Percentiles rank a stretch among this genome's conserved stretches.
Evolutionary conservation across 768 basidiomycete species (phyloP).

Genomic region (Boletus sp.): DNA sequence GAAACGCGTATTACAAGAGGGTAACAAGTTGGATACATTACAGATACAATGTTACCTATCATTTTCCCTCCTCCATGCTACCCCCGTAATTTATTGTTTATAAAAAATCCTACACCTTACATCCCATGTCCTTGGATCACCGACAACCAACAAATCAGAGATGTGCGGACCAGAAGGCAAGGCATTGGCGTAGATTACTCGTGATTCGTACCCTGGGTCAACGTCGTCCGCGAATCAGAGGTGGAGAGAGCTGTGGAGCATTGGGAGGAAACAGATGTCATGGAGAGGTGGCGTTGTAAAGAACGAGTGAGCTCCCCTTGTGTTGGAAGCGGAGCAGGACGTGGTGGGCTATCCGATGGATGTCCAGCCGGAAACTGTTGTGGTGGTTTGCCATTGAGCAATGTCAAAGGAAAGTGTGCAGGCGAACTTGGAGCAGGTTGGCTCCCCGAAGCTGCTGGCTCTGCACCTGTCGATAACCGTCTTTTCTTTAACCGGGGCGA

Average conservation of each 20-base stretch:
- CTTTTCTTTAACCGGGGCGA: slow-evolving; percentile 29
- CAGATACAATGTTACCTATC: slow-evolving; percentile 23
- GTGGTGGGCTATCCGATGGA: slow-evolving; percentile 5
- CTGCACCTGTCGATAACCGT: slow-evolving; percentile 16
- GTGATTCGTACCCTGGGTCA: slow-evolving; percentile 15
- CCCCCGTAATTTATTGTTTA: slow-evolving; percentile 6
- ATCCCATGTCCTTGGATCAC: neutral
- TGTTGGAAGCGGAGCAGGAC: neutral
- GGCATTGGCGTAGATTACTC: slow-evolving; percentile 2
- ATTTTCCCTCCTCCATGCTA: neutral
- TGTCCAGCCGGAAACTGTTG: slow-evolving; percentile 31
- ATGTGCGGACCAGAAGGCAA: neutral
- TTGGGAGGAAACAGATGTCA: slow-evolving; percentile 21
- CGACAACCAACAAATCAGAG: neutral
- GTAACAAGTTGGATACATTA: slow-evolving; percentile 24
- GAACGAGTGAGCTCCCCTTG: slow-evolving; percentile 20
- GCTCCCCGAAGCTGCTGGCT: neutral
- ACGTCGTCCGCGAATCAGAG: slow-evolving; percentile 25
- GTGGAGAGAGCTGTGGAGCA: slow-evolving; percentile 4
- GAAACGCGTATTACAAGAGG: slow-evolving; percentile 23
- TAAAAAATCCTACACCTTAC: slow-evolving; percentile 7
- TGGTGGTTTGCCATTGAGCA: slow-evolving; percentile 32
- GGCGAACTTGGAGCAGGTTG: slow-evolving; percentile 4
- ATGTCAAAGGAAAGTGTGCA: slow-evolving; percentile 13
- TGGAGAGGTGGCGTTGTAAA: slow-evolving; percentile 27